These are phyloP conservation scores for Aspergillus clavatus DNA, from an alignment of 2,329 filamentous ascomycete species.

Conservation along the genomic window DNA sequence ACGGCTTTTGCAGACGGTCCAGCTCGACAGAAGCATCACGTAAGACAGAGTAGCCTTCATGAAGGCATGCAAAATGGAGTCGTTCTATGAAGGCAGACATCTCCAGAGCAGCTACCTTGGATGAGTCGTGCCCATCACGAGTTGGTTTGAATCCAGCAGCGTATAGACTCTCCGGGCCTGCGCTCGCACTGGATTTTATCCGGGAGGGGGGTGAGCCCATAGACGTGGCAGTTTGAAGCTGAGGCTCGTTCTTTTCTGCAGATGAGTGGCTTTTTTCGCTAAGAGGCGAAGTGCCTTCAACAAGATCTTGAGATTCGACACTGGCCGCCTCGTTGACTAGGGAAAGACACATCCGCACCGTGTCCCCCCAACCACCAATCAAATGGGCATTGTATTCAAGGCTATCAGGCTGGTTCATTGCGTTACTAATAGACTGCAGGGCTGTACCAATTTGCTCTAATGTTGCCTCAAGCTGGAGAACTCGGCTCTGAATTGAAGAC, in stretches of 20 bases:
- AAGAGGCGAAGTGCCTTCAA: neutral
- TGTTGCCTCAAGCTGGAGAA: conserved; percentile 15
- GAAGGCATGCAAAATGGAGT: conserved; percentile 17
- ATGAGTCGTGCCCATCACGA: neutral
- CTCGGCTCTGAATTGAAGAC: conserved; percentile 16
- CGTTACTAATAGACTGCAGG: conserved; percentile 19
- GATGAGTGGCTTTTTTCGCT: neutral
- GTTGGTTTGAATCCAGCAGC: neutral
- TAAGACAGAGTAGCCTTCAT: conserved; percentile 15
- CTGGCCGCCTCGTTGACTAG: conserved; percentile 8
- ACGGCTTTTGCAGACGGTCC: conserved; percentile 16
- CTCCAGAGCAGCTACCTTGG: conserved; percentile 11
- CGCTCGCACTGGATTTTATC: neutral
- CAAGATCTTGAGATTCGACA: conserved; percentile 1
- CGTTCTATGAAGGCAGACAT: conserved; percentile 16
- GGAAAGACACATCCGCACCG: conserved; percentile 16
- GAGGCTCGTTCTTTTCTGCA: neutral
- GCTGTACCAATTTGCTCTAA: conserved; percentile 22
- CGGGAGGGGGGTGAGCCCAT: neutral
- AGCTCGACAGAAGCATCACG: conserved; percentile 11
- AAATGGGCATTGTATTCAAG: conserved; percentile 16
- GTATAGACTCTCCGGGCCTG: neutral
- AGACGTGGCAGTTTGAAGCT: neutral
- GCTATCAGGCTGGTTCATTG: conserved; percentile 18
- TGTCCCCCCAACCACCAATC: conserved; percentile 13